These are phyloP conservation scores for Eucalyptus coolabah DNA, from an alignment of 345 rosid genomes.

Conservation along the genomic window DNA sequence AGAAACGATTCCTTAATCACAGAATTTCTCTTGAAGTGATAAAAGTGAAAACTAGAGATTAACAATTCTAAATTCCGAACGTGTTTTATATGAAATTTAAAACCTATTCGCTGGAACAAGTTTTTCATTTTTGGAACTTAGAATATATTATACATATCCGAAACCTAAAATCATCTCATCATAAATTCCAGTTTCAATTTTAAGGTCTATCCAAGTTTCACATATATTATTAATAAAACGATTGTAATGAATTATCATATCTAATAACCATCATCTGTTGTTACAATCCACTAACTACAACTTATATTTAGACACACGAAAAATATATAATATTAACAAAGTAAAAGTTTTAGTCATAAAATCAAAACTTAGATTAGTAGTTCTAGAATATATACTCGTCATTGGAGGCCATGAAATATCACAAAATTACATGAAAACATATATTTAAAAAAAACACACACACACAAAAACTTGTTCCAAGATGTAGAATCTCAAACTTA, in stretches of 20 bases:
- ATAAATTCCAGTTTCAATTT: fast-evolving
- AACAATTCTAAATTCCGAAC: fast-evolving
- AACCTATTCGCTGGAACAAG: fast-evolving
- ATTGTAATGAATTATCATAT: fast-evolving
- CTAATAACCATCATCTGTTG: fast-evolving
- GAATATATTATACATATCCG: fast-evolving
- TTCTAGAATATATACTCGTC: fast-evolving
- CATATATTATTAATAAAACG: fast-evolving
- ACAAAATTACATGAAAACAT: fast-evolving
- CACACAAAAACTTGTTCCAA: fast-evolving
- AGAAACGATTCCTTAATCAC: background rate
- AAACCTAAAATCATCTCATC: fast-evolving
- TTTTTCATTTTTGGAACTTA: fast-evolving
- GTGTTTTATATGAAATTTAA: no score
- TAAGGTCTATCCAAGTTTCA: fast-evolving
- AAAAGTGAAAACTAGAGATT: background rate
- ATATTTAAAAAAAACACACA: fast-evolving
- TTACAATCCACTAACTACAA: fast-evolving
- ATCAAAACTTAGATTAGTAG: fast-evolving
- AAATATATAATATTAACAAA: no score
- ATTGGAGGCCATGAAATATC: background rate
- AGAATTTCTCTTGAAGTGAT: background rate
- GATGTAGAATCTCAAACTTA: background rate
- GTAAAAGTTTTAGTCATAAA: no score
- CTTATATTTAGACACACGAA: fast-evolving